A percentile compares a stretch with the other conserved stretches of the same genome.
Evolutionary conservation across 1,284 basidiomycete genomes (phyloP).

Genomic region (Xerocomus amazonicus): DNA sequence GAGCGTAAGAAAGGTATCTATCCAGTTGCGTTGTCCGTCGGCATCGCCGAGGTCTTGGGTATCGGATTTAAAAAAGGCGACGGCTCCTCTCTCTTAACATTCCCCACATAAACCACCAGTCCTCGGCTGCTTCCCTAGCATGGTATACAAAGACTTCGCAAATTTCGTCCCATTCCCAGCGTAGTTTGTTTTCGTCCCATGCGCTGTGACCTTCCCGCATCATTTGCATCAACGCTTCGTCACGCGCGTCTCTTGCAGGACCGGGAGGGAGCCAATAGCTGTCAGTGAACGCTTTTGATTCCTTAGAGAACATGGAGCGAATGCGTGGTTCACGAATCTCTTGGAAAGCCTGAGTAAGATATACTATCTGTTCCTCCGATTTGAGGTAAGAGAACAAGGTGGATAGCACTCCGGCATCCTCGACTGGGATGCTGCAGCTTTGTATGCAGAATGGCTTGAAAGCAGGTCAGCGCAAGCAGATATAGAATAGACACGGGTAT

Average conservation of each 20-base stretch:
- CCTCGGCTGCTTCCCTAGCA: slow-evolving; percentile 43
- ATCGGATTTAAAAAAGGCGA: slow-evolving; percentile 9
- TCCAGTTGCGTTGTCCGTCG: slow-evolving; percentile 8
- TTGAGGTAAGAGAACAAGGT: slow-evolving; percentile 43
- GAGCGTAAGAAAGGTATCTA: slow-evolving; percentile 3
- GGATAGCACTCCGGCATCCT: slow-evolving; percentile 44
- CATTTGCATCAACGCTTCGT: slow-evolving; percentile 31
- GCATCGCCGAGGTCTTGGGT: slow-evolving; percentile 1
- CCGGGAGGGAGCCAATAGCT: slow-evolving; percentile 38
- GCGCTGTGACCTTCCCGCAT: slow-evolving; percentile 30
- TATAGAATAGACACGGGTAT: background rate
- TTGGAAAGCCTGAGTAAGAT: slow-evolving; percentile 42
- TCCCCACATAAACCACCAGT: slow-evolving; percentile 49
- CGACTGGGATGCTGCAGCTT: slow-evolving; percentile 33
- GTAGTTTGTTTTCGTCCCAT: slow-evolving; percentile 31
- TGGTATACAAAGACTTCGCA: slow-evolving; percentile 43
- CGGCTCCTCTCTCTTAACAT: slow-evolving; percentile 34
- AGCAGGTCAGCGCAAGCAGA: slow-evolving; percentile 4
- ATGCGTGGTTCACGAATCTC: slow-evolving; percentile 39
- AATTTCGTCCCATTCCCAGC: slow-evolving; percentile 43
- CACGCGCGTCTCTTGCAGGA: slow-evolving; percentile 37
- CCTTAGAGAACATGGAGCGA: slow-evolving; percentile 24
- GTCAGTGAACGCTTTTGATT: slow-evolving; percentile 22
- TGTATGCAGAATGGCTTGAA: slow-evolving; percentile 36
- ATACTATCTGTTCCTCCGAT: slow-evolving; percentile 37